phyloP scores from a whole-genome alignment of 768 basidiomycete genomes.

The Termitomyces titanicus region DNA sequence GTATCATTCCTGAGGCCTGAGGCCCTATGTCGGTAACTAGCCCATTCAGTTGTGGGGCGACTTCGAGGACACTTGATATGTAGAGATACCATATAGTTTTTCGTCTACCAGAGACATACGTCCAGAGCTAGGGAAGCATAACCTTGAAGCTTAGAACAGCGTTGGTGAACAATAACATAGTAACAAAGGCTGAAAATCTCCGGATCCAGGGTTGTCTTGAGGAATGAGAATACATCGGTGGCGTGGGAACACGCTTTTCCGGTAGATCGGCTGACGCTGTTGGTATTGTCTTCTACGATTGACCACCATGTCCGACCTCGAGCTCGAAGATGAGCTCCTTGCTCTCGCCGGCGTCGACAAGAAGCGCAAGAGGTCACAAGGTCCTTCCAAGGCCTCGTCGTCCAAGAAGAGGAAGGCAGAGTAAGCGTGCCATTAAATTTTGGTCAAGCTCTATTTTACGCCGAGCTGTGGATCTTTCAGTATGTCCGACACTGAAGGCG shows the following conservation, averaged over 20 bases:
- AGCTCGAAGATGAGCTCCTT: conserved; percentile 70
- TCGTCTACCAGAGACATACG: not conserved
- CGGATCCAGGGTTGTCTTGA: too few relatives aligned
- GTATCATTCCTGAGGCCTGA: too few relatives aligned
- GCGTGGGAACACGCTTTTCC: conserved; percentile 7
- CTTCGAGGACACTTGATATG: not conserved
- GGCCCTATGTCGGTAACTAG: too few relatives aligned
- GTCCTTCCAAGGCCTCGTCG: conserved; percentile 35
- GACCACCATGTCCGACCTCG: conserved; percentile 43
- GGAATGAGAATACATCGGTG: too few relatives aligned
- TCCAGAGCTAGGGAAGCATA: not conserved
- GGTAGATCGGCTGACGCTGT: not conserved
- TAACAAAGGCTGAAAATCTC: not conserved
- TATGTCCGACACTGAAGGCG: conserved; percentile 48
- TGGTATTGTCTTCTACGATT: conserved; percentile 1
- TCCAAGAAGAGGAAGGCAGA: conserved; percentile 71
- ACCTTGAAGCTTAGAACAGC: not conserved
- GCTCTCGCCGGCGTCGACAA: conserved; percentile 76
- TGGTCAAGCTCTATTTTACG: conserved; percentile 11
- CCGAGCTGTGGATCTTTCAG: conserved; percentile 21
- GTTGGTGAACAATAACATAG: too few relatives aligned
- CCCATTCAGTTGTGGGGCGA: not conserved
- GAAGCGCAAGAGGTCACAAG: conserved; percentile 55
- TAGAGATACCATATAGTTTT: not conserved
- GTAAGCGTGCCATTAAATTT: conserved; percentile 39